Conservation (phyloP, 139 green algal genomes). For the Chlamydomonas applanata region DNA sequence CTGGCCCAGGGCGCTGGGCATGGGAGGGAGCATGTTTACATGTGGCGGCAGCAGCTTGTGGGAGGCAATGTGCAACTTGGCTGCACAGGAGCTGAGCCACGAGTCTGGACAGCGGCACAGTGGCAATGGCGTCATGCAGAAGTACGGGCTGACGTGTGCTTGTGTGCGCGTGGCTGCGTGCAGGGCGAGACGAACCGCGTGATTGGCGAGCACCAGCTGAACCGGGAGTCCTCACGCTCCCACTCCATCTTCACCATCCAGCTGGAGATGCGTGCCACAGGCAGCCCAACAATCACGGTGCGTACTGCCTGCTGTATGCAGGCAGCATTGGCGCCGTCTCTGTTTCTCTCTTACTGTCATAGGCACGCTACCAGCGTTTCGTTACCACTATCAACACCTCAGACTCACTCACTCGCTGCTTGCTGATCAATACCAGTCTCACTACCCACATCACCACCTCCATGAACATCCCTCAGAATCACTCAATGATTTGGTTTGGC, state of each 20-base stretch:
- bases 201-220: slow-evolving; percentile 75
- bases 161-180: not conserved
- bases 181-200: slow-evolving; percentile 71
- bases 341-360: too few species aligned
- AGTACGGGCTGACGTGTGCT: not conserved
- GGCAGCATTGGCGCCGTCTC: not conserved
- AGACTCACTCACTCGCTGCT: too few species aligned
- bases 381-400: too few species aligned
- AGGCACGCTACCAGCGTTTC: too few species aligned
- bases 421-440: too few species aligned
- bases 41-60: too few species aligned
- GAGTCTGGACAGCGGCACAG: not conserved
- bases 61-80: too few species aligned
- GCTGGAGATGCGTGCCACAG: slow-evolving; percentile 45
- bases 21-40: too few species aligned
- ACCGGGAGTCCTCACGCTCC: slow-evolving; percentile 62
- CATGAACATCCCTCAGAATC: too few species aligned
- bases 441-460: too few species aligned
- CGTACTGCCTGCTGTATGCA: not conserved
- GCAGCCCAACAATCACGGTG: not conserved
- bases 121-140: not conserved
- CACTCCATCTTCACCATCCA: slow-evolving; percentile 77
- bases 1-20: too few species aligned
- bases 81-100: not conserved
- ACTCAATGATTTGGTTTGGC: too few species aligned